Base-by-base conservation (phyloP, 192 early-diverging fungal genomes). In the Linnemannia exigua region DNA sequence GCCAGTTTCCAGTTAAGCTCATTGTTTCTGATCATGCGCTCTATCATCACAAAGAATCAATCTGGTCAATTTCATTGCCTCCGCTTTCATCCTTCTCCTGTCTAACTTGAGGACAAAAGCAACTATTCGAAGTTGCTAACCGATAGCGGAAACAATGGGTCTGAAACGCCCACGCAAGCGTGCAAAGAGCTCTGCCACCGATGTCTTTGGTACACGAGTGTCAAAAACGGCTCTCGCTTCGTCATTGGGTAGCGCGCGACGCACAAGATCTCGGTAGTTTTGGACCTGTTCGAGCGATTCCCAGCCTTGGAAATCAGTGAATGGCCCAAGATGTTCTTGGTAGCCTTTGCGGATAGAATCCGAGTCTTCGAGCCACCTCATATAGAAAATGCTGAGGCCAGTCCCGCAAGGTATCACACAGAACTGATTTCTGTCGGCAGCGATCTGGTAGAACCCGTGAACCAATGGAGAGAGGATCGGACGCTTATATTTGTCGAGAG, bases 261-360 rank as follows among this genome's bases (percentile, higher is more conserved):
- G 66, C 63, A 80, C 79, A 75, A 75, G 73, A 54, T 74, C 73
- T 28, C 72, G 72, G 22, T 80, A 80, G 67, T 31, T 0, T 15
- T 70, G 79, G 67, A 80, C 79, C 70, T 80, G 71, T 68, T 79
- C 78, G 33, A 79, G 41, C 22, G 70, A 79, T 79, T 68, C 47
- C 79, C 72, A 76, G 69, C 80, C 80, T 51, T 25, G 16, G 72
- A 81, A 76, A 81, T 81, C 69, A 54, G 80, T 81, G 28, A 81
- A 81, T 76, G 74, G 74, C 36, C 54, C 68, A 63, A 76, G 74
- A 67, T 25, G 51, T 5, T 61, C 52, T 15, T 12, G 1, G 74
- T 76, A 47, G 36, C 80, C 80, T 76, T 81, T 66, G 41, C 50
- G 0, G 54, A 25, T 54, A 81, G 73, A 52, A 76, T 51, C 80